These are phyloP conservation scores for Hypericum perforatum DNA, from an alignment of 345 rosid species.

Conservation along the genomic window DNA sequence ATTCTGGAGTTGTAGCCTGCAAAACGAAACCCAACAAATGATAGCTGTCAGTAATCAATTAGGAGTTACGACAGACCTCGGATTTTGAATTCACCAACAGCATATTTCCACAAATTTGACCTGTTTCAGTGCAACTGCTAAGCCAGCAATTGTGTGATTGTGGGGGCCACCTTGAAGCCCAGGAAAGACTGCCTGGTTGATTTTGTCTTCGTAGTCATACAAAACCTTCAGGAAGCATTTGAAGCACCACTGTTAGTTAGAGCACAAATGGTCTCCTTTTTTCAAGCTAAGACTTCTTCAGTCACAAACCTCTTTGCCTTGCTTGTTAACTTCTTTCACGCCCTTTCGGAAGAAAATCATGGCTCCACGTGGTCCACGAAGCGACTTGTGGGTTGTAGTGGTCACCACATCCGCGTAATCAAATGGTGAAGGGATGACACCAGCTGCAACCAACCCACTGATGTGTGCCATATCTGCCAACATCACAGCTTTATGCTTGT, in stretches of 20 bases:
- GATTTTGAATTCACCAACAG: background rate
- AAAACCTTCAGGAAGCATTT: constrained; percentile 40
- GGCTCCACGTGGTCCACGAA: constrained; percentile 99
- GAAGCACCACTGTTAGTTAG: constrained; percentile 5
- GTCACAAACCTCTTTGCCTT: constrained; percentile 75
- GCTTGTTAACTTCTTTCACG: constrained; percentile 80
- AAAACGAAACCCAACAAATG: too few relatives aligned
- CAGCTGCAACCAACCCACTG: constrained; percentile 94
- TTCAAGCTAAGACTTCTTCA: background rate
- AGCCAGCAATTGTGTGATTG: constrained; percentile 94
- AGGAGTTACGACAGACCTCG: background rate
- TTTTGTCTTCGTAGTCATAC: constrained; percentile 92
- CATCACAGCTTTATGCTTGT: constrained; percentile 90
- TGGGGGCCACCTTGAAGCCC: constrained; percentile 99
- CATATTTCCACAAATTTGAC: constrained; percentile 16
- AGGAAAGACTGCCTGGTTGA: constrained; percentile 95
- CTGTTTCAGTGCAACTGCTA: constrained; percentile 96
- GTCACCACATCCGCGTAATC: constrained; percentile 96
- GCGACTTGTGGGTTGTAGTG: constrained; percentile 97
- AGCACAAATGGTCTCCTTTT: constrained; percentile 1
- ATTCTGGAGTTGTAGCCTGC: constrained; percentile 89
- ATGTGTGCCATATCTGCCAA: constrained; percentile 99
- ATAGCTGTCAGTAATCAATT: too few relatives aligned
- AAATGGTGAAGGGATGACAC: constrained; percentile 95
- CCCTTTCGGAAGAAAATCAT: constrained; percentile 98